A percentile compares a stretch with the other conserved stretches of the same genome.
Conservation (phyloP, 805 yeast genomes). For the Pichia kluyveri region DNA sequence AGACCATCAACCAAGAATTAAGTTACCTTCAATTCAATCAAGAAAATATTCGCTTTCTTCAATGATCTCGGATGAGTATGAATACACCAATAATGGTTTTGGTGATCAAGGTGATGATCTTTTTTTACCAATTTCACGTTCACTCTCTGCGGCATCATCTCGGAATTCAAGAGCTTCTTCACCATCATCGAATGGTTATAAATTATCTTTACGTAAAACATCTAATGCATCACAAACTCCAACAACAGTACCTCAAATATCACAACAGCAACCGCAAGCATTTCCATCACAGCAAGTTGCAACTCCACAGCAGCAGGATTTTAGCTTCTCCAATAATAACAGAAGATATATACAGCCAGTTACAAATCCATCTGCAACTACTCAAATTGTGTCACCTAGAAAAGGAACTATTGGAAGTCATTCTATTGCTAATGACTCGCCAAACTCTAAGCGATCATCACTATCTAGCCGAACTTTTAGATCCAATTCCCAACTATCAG, state of each 20-base stretch:
- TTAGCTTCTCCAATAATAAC: neutral
- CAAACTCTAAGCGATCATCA: slow-evolving; percentile 24
- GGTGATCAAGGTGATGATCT: neutral
- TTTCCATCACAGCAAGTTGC: neutral
- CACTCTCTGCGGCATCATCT: slow-evolving; percentile 1
- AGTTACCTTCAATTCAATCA: slow-evolving; percentile 14
- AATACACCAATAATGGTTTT: neutral
- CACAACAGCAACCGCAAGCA: neutral
- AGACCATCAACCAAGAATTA: slow-evolving; percentile 6
- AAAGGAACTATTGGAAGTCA: slow-evolving; percentile 1
- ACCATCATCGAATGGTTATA: neutral
- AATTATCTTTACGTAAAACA: neutral
- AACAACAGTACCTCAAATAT: neutral
- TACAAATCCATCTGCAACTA: slow-evolving; percentile 1
- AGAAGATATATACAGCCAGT: slow-evolving; percentile 5
- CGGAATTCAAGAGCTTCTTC: slow-evolving; percentile 11
- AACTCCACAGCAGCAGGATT: neutral
- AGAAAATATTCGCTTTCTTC: slow-evolving; percentile 15
- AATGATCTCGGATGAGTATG: slow-evolving; percentile 9
- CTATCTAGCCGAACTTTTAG: slow-evolving; percentile 27
- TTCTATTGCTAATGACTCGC: slow-evolving; percentile 12
- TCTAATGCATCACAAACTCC: neutral
- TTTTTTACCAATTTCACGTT: neutral
- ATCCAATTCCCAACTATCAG: slow-evolving; percentile 22
- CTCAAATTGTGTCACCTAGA: slow-evolving; percentile 9